Percentiles rank a stretch among this genome's conserved stretches.
Conservation (phyloP, 2,329 filamentous ascomycete species). For the Cladosporium austrohemisphaericum region DNA sequence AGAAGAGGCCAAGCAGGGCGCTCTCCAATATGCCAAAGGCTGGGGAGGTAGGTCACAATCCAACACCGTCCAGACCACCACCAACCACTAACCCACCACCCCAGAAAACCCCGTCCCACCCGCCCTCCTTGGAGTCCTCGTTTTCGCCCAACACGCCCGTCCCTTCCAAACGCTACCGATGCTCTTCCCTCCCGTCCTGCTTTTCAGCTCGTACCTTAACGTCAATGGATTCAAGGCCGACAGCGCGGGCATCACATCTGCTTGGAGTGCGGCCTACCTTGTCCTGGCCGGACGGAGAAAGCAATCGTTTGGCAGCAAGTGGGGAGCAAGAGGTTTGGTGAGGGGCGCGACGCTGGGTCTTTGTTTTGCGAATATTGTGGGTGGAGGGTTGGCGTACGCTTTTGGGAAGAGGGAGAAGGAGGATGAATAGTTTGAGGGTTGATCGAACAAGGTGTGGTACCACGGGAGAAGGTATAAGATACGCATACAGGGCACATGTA, state of each 20-base stretch:
- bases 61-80: slow-evolving; percentile 9
- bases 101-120: slow-evolving; percentile 63
- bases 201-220: slow-evolving; percentile 65
- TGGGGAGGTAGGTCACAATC: slow-evolving; percentile 48
- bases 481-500: neutral
- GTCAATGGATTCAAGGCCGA: slow-evolving; percentile 60
- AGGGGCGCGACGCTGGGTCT: slow-evolving; percentile 51
- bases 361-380: slow-evolving; percentile 49
- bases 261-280: slow-evolving; percentile 62
- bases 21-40: slow-evolving; percentile 45
- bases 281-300: slow-evolving; percentile 58
- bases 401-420: slow-evolving; percentile 46
- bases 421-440: slow-evolving; percentile 15
- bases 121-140: slow-evolving; percentile 61
- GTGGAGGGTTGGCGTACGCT: slow-evolving; percentile 51
- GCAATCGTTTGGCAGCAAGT: slow-evolving; percentile 45
- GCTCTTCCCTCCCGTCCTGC: slow-evolving; percentile 62
- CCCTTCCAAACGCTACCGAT: slow-evolving; percentile 64
- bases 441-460: neutral
- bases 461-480: neutral
- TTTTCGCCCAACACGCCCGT: slow-evolving; percentile 63
- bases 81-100: slow-evolving; percentile 14
- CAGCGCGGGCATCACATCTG: slow-evolving; percentile 59
- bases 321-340: slow-evolving; percentile 49
- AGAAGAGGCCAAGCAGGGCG: slow-evolving; percentile 38